Evolutionary conservation across 257 asterid genomes (phyloP), one percentile per base, ranked within the genome.

Genomic region (Solanum okadae): DNA sequence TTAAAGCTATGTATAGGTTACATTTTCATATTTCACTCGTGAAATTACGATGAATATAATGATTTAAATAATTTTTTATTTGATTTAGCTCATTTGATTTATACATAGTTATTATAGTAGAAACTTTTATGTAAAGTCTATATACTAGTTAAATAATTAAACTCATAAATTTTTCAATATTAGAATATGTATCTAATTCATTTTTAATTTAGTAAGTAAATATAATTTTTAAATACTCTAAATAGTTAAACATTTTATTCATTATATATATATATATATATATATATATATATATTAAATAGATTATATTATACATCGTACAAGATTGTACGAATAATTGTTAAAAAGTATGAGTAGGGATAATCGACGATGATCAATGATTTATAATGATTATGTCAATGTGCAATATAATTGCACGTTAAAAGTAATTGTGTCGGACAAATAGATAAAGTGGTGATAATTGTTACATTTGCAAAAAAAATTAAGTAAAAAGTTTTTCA

Each of bases 401-500:
- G 14, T 15, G 10, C 0, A 16, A 8, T 8, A 15, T 71, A 31
- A 71, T 16, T 31, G 1, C 0, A 18, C 14, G 2, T 18, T 33
- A 33, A 18, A 18, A 33, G 8, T 29, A 0, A 31, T 31, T 33
- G 1, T 10, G 25, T 72, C 1, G 7, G 1, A 18, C 16, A 4
- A 20, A 9, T 34, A 18, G 2, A 72, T 6, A 15, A 18, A 34
- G 0, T 33, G 37, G 20, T 68, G 23, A 67, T 68, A 14, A 70
- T 14, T 13, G 8, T 71, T 2, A 33, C 0, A 29, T 70, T 29
- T 13, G 15, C 2, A 6, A 29, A 6, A n/a, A 65, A 10, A 2
- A 6, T 9, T 29, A 29, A 1, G 2, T 15, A 3, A 15, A 0
- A 22, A 35, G 0, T 35, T 35, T 5, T 75, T 2, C 5, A 35